Evolutionary conservation across 495 filamentous ascomycete species (phyloP), one percentile per base, ranked within the genome.

Genomic region (Podospora anserina): DNA sequence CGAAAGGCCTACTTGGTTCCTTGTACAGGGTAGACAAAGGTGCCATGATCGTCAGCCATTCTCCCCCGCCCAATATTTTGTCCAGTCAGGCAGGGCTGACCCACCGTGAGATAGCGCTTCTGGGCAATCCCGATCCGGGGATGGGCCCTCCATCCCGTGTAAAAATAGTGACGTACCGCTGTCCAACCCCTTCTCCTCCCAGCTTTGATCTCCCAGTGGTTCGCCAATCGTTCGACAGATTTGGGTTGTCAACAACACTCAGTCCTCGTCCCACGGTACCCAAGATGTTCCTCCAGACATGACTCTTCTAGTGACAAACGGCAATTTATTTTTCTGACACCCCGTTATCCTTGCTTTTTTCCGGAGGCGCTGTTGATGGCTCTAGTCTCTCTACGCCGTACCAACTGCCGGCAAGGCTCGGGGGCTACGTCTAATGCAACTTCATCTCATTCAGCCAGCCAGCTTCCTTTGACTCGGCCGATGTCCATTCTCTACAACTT

Each of bases 141-240:
- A 7, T 19, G 7, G 23, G 55, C 55, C 23, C 55, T 58, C 23
- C 55, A 58, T 20, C 55, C n/a, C n/a, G 55, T 58, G 55, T 58
- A 58, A 58, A 58, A 58, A 58, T 58, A 58, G 55, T 58, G 55
- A 58, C 55, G 23, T 26, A 49, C 39, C 39, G 39, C 39, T 49
- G n/a, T 58, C 23, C 55, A 58, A 20, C 55, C 55, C n/a, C 9
- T 20, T 58, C 55, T 58, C 55, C 23, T 4, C 23, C 55, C 55
- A 58, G 11, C 55, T 19, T 20, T 18, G 9, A 20, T 15, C 23
- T 18, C 16, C 4, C n/a, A 19, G n/a, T 58, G 55, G 55, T 58
- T 58, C 55, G n/a, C 55, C 55, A 58, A 58, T 58, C 55, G 23
- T 20, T 19, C n/a, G 6, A 19, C 9, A 58, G 55, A 58, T 58